Evolutionary conservation across 805 yeast species (phyloP).

Genomic region (Hagleromyces aurorensis): DNA sequence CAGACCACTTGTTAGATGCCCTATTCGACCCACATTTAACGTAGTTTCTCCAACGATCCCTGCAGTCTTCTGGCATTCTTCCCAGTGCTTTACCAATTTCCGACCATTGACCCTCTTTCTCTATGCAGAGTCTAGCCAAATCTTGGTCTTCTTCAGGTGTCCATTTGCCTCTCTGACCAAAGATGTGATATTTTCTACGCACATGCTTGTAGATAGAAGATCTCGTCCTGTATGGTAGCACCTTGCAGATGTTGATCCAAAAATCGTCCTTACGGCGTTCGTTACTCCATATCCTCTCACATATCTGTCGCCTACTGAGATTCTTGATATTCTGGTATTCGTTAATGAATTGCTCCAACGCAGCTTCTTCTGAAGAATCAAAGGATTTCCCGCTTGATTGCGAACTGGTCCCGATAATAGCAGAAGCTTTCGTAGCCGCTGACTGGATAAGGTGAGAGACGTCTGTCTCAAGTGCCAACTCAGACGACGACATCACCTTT

Average conservation of each 20-base stretch:
- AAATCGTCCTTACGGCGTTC: constrained; percentile 79
- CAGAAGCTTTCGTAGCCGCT: constrained; percentile 39
- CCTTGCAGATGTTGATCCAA: constrained; percentile 77
- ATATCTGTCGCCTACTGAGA: constrained; percentile 58
- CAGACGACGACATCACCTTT: constrained; percentile 16
- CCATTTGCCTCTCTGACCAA: constrained; percentile 88
- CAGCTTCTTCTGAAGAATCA: constrained; percentile 47
- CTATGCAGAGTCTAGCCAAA: constrained; percentile 53
- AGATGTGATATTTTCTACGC: constrained; percentile 79
- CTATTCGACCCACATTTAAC: constrained; percentile 83
- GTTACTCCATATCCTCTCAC: constrained; percentile 81
- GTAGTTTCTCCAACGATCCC: constrained; percentile 94
- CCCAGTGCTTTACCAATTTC: constrained; percentile 70
- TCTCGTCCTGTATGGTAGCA: constrained; percentile 76
- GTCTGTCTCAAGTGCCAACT: constrained; percentile 21
- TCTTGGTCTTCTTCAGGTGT: constrained; percentile 68
- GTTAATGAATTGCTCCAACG: constrained; percentile 63
- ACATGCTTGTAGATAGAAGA: constrained; percentile 92
- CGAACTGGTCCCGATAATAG: constrained; percentile 23
- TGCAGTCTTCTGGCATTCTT: constrained; percentile 96
- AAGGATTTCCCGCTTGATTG: constrained; percentile 31
- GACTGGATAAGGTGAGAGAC: constrained; percentile 36
- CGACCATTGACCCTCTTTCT: constrained; percentile 83
- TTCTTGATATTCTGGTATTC: constrained; percentile 60
- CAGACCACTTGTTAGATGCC: constrained; percentile 71